Conservation (phyloP, 495 filamentous ascomycete genomes). For the Hypoxylon cercidicola region DNA sequence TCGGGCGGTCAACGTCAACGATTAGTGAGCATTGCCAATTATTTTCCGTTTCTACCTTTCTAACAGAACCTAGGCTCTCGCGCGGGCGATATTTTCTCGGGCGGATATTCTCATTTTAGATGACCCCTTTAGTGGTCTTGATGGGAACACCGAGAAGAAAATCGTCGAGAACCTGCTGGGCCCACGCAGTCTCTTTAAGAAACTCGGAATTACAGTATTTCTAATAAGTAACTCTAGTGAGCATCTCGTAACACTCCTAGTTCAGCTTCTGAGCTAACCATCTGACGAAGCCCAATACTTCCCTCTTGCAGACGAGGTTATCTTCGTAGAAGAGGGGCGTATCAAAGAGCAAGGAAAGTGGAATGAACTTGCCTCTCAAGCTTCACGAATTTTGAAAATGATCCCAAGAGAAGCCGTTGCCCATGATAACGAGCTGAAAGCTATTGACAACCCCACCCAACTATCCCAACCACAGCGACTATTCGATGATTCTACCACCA, state of each 20-base stretch:
- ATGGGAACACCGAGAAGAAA: constrained; percentile 46
- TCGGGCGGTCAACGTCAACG: constrained; percentile 75
- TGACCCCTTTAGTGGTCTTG: constrained; percentile 50
- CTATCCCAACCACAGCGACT: constrained; percentile 9
- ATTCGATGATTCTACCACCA: constrained; percentile 30
- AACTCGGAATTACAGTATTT: constrained; percentile 44
- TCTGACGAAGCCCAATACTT: constrained; percentile 43
- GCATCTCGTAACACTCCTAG: constrained; percentile 2
- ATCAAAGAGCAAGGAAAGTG: constrained; percentile 60
- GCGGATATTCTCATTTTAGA: constrained; percentile 48
- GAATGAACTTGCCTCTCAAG: constrained; percentile 46
- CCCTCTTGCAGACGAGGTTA: constrained; percentile 58
- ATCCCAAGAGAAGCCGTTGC: constrained; percentile 11
- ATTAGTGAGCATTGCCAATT: constrained; percentile 48
- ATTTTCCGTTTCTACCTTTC: too few relatives aligned
- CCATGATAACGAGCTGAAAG: constrained; percentile 3
- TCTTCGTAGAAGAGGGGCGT: constrained; percentile 60
- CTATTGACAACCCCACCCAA: too few relatives aligned
- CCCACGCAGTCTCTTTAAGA: constrained; percentile 41
- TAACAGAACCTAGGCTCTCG: constrained; percentile 45
- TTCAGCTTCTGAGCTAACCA: not conserved
- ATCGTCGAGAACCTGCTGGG: constrained; percentile 48
- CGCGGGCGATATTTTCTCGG: constrained; percentile 51
- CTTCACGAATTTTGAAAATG: constrained; percentile 39
- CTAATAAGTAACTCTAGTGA: constrained; percentile 49